Percentiles rank a stretch among this genome's conserved stretches.
These are phyloP conservation scores for Peziza echinospora DNA, from an alignment of 495 filamentous ascomycete species.

Conservation along the genomic window DNA sequence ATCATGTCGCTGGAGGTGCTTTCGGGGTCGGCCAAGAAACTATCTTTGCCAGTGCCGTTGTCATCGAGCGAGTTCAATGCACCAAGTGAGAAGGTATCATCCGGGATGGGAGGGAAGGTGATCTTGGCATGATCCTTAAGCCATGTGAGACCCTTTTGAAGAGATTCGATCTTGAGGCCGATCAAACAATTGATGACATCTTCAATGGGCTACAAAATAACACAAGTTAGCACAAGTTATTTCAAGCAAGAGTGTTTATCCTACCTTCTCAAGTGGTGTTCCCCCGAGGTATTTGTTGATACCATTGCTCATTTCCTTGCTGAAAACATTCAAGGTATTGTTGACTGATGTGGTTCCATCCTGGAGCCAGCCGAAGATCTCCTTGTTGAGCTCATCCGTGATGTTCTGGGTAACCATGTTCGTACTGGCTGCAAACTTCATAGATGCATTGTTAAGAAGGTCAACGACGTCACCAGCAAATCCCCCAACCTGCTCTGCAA, in stretches of 20 bases:
- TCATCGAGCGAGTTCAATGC: conserved; percentile 38
- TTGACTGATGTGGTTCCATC: conserved; percentile 64
- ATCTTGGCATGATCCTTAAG: conserved; percentile 68
- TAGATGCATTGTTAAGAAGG: conserved; percentile 48
- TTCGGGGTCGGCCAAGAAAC: conserved; percentile 54
- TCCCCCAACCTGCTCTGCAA: conserved; percentile 52
- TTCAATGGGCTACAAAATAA: conserved; percentile 47
- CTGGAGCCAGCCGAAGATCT: conserved; percentile 76
- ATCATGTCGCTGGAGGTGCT: conserved; percentile 55
- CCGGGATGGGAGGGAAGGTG: conserved; percentile 51
- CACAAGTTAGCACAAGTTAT: conserved; percentile 1
- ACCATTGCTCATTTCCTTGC: conserved; percentile 45
- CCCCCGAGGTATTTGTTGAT: conserved; percentile 59
- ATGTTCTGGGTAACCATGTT: conserved; percentile 49
- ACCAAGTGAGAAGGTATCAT: conserved; percentile 67
- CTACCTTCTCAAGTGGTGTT: conserved; percentile 26
- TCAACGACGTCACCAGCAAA: conserved; percentile 64
- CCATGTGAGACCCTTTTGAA: conserved; percentile 78
- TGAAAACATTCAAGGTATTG: conserved; percentile 61
- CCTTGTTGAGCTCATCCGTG: conserved; percentile 53
- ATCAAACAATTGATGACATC: conserved; percentile 58
- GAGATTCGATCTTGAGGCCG: conserved; percentile 46
- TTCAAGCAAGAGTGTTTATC: background rate
- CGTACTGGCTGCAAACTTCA: conserved; percentile 51
- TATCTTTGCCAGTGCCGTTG: conserved; percentile 34